Conservation (phyloP, 768 basidiomycete species). For the Omphalotus guepiniiformis region DNA sequence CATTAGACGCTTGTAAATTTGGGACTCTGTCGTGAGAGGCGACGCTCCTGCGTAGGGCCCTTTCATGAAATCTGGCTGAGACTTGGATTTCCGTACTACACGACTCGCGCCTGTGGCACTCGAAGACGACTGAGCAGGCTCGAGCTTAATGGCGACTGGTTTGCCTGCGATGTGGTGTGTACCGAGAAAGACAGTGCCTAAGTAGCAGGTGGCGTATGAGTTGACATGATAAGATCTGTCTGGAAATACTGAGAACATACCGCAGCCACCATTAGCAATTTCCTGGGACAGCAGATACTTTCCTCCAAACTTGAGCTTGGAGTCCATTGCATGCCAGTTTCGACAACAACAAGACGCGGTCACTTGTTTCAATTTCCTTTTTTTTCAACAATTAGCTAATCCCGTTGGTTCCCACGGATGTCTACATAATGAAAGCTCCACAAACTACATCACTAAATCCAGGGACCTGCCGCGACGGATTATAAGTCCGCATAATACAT, state of each 20-base stretch:
- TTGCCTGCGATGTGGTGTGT: conserved; percentile 80
- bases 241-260: conserved; percentile 34
- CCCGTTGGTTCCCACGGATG: too few species aligned
- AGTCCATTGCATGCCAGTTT: too few species aligned
- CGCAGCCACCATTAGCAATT: conserved; percentile 78
- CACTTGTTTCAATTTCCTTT: too few species aligned
- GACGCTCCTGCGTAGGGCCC: conserved; percentile 16
- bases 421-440: too few species aligned
- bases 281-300: conserved; percentile 78
- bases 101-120: conserved; percentile 5
- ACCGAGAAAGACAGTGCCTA: conserved; percentile 75
- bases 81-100: conserved; percentile 5
- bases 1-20: conserved; percentile 89
- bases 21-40: conserved; percentile 75
- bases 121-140: conserved; percentile 47
- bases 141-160: conserved; percentile 80
- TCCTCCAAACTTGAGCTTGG: conserved; percentile 61
- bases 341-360: too few species aligned
- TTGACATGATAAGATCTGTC: conserved; percentile 2
- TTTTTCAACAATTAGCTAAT: too few species aligned
- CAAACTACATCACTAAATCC: too few species aligned
- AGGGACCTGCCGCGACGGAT: too few species aligned
- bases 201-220: conserved; percentile 11
- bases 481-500: too few species aligned
- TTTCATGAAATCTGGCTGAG: conserved; percentile 10